These are phyloP conservation scores for Simplicillium sp. DNA, from an alignment of 2,329 filamentous ascomycete species.

Conservation along the genomic window DNA sequence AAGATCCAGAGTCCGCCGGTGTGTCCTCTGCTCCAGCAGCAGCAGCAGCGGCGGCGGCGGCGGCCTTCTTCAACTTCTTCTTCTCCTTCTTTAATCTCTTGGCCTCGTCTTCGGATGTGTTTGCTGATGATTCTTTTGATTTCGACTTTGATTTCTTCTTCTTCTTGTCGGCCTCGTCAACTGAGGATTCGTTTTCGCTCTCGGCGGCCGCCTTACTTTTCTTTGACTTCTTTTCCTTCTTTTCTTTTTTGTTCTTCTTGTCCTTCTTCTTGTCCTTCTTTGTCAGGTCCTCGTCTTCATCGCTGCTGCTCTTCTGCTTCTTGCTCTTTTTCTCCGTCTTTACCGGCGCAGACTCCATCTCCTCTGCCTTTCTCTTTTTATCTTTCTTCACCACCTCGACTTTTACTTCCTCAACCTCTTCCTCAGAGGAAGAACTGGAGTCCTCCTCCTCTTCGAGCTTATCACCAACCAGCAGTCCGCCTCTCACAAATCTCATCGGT, in stretches of 20 bases:
- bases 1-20: conserved; percentile 19
- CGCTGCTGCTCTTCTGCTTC: conserved; percentile 26
- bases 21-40: conserved; percentile 13
- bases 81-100: conserved; percentile 41
- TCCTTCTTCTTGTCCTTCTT: conserved; percentile 12
- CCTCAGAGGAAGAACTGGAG: not conserved
- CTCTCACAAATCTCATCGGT: conserved; percentile 74
- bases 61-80: conserved; percentile 30
- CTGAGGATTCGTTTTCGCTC: conserved; percentile 11
- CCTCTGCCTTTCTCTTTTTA: conserved; percentile 39
- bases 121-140: conserved; percentile 14
- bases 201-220: conserved; percentile 16
- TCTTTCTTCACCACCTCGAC: conserved; percentile 24
- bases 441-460: conserved; percentile 32
- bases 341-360: conserved; percentile 17
- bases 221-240: conserved; percentile 21
- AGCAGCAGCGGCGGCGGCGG: conserved; percentile 16
- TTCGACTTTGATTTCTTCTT: conserved; percentile 22
- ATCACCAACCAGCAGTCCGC: conserved; percentile 60
- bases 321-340: conserved; percentile 29
- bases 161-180: conserved; percentile 15
- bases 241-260: conserved; percentile 12
- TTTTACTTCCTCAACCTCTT: not conserved
- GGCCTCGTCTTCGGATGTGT: conserved; percentile 18
- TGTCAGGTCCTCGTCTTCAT: conserved; percentile 12